Conservation (phyloP, 1,139 yeast species). For the Lodderomyces pseudojiufengensis region DNA sequence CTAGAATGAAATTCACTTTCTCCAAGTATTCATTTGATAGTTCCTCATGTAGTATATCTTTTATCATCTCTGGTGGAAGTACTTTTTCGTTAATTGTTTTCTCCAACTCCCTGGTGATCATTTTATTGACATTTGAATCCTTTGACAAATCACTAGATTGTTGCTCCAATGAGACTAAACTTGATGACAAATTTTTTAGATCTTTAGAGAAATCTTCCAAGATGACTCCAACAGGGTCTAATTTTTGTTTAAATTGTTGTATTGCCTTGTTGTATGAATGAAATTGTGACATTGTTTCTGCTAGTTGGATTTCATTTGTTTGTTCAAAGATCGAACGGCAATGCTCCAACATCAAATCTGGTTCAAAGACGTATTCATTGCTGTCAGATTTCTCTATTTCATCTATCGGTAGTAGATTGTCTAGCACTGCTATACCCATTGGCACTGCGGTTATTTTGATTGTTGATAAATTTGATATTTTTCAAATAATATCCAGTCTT, state of each 20-base stretch:
- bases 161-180: slow-evolving; percentile 56
- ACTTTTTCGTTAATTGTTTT: slow-evolving; percentile 72
- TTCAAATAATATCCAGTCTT: no score
- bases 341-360: slow-evolving; percentile 9
- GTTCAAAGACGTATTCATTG: slow-evolving; percentile 1
- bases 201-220: slow-evolving; percentile 53
- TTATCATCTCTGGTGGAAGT: slow-evolving; percentile 66
- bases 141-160: slow-evolving; percentile 38
- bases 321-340: slow-evolving; percentile 7
- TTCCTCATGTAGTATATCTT: slow-evolving; percentile 44
- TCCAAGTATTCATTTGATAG: slow-evolving; percentile 56
- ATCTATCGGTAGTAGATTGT: slow-evolving; percentile 10
- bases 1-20: slow-evolving; percentile 42
- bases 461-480: no score
- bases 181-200: slow-evolving; percentile 54
- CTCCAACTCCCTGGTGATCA: slow-evolving; percentile 54
- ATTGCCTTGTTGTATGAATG: slow-evolving; percentile 16
- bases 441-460: not conserved
- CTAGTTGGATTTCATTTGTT: slow-evolving; percentile 5
- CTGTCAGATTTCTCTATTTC: not conserved
- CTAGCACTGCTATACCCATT: slow-evolving; percentile 10
- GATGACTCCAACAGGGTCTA: slow-evolving; percentile 37
- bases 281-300: slow-evolving; percentile 7
- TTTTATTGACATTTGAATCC: slow-evolving; percentile 48
- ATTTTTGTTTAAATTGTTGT: slow-evolving; percentile 32